phyloP scores from a whole-genome alignment of 2,329 filamentous ascomycete species.

The Paecilomyces sp. region DNA sequence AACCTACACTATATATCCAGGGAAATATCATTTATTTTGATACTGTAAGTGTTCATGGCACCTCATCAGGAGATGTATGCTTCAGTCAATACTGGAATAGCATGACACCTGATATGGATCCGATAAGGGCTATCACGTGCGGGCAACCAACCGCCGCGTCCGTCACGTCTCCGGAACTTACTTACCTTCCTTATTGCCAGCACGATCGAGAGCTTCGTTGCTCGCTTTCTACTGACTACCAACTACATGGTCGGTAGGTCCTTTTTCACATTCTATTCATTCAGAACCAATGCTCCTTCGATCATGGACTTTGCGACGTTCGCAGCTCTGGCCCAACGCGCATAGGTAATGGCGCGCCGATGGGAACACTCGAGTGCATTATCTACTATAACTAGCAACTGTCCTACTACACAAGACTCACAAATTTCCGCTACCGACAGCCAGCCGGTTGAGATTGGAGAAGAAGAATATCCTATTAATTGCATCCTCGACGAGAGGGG shows the following conservation, averaged over 20 bases:
- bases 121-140: slow-evolving; percentile 21
- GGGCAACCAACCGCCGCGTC: slow-evolving; percentile 19
- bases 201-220: background rate
- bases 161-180: slow-evolving; percentile 11
- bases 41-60: background rate
- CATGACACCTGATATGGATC: background rate
- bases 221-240: background rate
- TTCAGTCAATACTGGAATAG: background rate
- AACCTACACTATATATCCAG: background rate
- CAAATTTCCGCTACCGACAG: slow-evolving; percentile 9
- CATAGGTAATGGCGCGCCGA: slow-evolving; percentile 17
- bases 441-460: slow-evolving; percentile 7
- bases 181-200: slow-evolving; percentile 3
- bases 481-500: slow-evolving; percentile 28
- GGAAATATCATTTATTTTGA: background rate
- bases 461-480: slow-evolving; percentile 28
- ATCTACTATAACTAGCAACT: slow-evolving; percentile 7
- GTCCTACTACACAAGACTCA: slow-evolving; percentile 4
- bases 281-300: slow-evolving; percentile 1
- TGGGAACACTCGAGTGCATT: slow-evolving; percentile 11
- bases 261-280: background rate
- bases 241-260: background rate
- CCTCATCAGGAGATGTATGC: background rate
- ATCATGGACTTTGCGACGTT: slow-evolving; percentile 13
- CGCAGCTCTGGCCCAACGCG: slow-evolving; percentile 11